phyloP scores from a whole-genome alignment of 2,329 filamentous ascomycete species.

The Paramyrothecium roridum region DNA sequence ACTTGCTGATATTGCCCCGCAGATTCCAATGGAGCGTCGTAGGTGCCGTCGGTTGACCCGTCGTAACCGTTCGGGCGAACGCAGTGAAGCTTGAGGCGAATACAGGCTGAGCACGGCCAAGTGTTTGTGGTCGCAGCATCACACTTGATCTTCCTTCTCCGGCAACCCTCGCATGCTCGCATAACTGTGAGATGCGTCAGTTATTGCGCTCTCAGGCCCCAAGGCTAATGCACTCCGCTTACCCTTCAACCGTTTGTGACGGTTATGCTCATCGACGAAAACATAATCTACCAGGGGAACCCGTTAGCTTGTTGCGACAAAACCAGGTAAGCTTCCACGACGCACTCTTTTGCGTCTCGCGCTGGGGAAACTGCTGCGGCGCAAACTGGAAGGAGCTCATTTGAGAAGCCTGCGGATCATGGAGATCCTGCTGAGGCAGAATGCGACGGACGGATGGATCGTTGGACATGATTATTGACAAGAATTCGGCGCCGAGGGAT shows the following conservation, averaged over 20 bases:
- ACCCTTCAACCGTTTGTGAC: constrained; percentile 96
- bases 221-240: constrained; percentile 21
- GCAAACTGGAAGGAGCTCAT: constrained; percentile 76
- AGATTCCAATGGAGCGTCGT: constrained; percentile 25
- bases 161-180: constrained; percentile 94
- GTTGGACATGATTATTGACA: constrained; percentile 48
- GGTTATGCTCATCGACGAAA: constrained; percentile 97
- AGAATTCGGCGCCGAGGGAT: not conserved
- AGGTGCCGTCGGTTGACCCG: constrained; percentile 35
- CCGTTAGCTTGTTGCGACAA: constrained; percentile 5
- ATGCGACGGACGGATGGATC: constrained; percentile 60
- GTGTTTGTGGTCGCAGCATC: constrained; percentile 96
- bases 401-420: constrained; percentile 37
- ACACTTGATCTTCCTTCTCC: constrained; percentile 95
- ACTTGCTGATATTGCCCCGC: constrained; percentile 45
- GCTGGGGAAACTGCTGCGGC: constrained; percentile 51
- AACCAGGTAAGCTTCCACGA: not conserved
- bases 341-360: constrained; percentile 84
- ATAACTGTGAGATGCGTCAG: constrained; percentile 61
- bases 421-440: constrained; percentile 44
- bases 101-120: constrained; percentile 95
- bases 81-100: constrained; percentile 87
- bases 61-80: constrained; percentile 80
- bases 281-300: constrained; percentile 73
- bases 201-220: not conserved